Conservation (phyloP, 1,284 basidiomycete genomes). For the Heliocybe sulcata region DNA sequence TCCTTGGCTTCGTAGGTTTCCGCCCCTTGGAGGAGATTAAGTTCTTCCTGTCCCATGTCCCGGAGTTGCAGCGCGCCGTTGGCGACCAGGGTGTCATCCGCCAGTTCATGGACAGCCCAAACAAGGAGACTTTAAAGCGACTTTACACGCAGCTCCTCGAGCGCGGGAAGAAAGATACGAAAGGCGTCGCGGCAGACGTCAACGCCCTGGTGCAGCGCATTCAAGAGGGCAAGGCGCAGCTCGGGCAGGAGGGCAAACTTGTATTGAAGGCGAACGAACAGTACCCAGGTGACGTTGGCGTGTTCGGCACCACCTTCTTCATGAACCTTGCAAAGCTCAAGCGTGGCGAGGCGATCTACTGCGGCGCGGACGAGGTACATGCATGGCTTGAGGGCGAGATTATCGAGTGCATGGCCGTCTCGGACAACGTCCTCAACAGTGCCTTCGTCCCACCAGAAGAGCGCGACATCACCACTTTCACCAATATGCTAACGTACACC, state of each 20-base stretch:
- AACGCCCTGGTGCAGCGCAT: constrained; percentile 24
- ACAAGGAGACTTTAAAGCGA: constrained; percentile 23
- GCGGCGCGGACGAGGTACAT: constrained; percentile 60
- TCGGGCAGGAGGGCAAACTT: constrained; percentile 29
- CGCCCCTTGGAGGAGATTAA: constrained; percentile 39
- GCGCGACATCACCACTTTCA: constrained; percentile 17
- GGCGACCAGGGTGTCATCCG: constrained; percentile 24
- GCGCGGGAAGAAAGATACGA: constrained; percentile 25
- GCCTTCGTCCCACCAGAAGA: constrained; percentile 22
- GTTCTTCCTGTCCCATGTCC: constrained; percentile 37
- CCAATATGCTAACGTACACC: constrained; percentile 11
- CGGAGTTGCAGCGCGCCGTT: constrained; percentile 37
- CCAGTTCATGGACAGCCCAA: constrained; percentile 24
- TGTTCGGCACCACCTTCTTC: constrained; percentile 54
- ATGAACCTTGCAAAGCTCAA: constrained; percentile 53
- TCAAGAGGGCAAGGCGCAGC: constrained; percentile 17
- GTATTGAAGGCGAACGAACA: constrained; percentile 41
- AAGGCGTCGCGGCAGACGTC: constrained; percentile 29
- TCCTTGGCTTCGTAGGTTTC: constrained; percentile 59
- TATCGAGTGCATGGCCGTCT: constrained; percentile 28
- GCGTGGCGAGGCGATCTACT: constrained; percentile 52
- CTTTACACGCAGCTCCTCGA: constrained; percentile 43
- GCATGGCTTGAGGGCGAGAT: constrained; percentile 55
- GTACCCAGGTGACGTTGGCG: constrained; percentile 54
- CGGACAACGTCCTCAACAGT: constrained; percentile 28